Conservation (phyloP, 1,139 yeast species). For the Geotrichum bryndzae region DNA sequence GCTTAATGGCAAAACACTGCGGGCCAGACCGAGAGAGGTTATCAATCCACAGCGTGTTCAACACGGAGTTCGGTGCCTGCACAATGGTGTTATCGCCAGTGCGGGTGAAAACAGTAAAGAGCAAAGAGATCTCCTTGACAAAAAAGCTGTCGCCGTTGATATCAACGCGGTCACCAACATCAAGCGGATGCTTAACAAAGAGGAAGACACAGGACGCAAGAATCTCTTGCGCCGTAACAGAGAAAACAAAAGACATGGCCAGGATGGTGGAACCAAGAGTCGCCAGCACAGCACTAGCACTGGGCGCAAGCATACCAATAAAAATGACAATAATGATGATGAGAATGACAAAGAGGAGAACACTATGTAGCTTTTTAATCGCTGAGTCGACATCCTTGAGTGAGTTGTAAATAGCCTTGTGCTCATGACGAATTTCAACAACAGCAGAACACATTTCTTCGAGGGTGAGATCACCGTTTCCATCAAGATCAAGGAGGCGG, state of each 20-base stretch:
- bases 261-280: conserved; percentile 39
- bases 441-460: conserved; percentile 36
- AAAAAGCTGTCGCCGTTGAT: conserved; percentile 20
- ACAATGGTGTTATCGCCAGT: conserved; percentile 29
- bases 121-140: conserved; percentile 34
- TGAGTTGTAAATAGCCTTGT: conserved; percentile 35
- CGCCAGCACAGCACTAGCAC: conserved; percentile 37
- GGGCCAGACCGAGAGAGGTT: conserved; percentile 37
- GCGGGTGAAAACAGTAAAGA: conserved; percentile 35
- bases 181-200: conserved; percentile 40
- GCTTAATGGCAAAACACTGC: conserved; percentile 27
- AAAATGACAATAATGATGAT: conserved; percentile 35
- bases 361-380: conserved; percentile 35
- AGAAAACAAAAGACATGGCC: conserved; percentile 37
- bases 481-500: conserved; percentile 34
- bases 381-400: conserved; percentile 39
- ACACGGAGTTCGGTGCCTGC: conserved; percentile 37
- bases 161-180: conserved; percentile 37
- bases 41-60: conserved; percentile 37
- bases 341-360: conserved; percentile 33
- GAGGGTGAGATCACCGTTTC: conserved; percentile 36
- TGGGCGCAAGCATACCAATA: conserved; percentile 40
- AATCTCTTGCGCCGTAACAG: conserved; percentile 37
- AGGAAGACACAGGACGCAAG: conserved; percentile 37
- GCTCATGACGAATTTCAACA: conserved; percentile 32